Evolutionary conservation across 1,139 yeast species (phyloP).

Genomic region (Kazachstania sp.): DNA sequence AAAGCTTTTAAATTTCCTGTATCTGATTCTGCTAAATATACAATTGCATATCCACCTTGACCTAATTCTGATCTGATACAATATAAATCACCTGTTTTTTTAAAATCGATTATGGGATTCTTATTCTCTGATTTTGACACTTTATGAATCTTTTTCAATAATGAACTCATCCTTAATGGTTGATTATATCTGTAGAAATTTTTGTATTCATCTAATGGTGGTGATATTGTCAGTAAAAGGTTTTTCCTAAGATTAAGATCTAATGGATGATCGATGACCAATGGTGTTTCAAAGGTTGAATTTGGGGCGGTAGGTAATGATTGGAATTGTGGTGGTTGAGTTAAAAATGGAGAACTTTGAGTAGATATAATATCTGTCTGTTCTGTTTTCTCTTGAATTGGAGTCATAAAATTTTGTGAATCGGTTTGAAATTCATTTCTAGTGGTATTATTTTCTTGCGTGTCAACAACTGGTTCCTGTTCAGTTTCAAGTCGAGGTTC

Average conservation of each 20-base stretch:
- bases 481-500: neutral
- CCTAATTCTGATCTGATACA: constrained; percentile 60
- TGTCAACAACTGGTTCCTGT: neutral
- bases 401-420: constrained; percentile 21
- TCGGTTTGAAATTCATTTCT: neutral
- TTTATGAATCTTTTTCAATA: constrained; percentile 32
- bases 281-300: constrained; percentile 1
- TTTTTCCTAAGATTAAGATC: constrained; percentile 12
- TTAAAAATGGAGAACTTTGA: constrained; percentile 25
- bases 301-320: neutral
- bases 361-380: constrained; percentile 10
- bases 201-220: constrained; percentile 27
- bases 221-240: constrained; percentile 21
- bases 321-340: constrained; percentile 11
- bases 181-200: constrained; percentile 31
- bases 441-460: neutral
- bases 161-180: constrained; percentile 30
- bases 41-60: constrained; percentile 73
- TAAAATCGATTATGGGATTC: constrained; percentile 29
- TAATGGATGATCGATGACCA: constrained; percentile 20
- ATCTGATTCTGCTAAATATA: constrained; percentile 63
- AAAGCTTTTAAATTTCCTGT: constrained; percentile 55
- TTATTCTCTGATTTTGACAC: constrained; percentile 34
- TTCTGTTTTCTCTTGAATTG: constrained; percentile 27
- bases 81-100: constrained; percentile 42